Evolutionary conservation across 1,139 yeast genomes (phyloP).

Genomic region (Nakaseomyces sp.): DNA sequence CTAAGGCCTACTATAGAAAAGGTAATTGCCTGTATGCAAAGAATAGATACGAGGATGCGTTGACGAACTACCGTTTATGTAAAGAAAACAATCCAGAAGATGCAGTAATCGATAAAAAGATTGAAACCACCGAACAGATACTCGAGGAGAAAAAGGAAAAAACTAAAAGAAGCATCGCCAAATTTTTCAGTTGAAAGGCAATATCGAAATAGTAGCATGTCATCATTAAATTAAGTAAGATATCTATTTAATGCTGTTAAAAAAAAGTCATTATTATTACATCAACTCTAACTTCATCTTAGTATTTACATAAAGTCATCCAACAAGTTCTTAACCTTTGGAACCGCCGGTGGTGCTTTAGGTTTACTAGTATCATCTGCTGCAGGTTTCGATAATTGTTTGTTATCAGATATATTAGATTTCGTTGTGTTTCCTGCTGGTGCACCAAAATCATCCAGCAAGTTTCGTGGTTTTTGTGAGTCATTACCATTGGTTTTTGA

Average conservation of each 20-base stretch:
- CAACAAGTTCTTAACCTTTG: conserved; percentile 7
- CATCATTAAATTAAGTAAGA: conserved; percentile 2
- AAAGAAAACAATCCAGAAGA: conserved; percentile 42
- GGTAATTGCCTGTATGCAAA: conserved; percentile 43
- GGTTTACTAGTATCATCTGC: background rate
- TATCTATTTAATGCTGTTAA: conserved; percentile 2
- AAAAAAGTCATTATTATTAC: conserved; percentile 2
- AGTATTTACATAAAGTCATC: conserved; percentile 8
- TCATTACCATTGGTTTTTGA: background rate
- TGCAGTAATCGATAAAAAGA: conserved; percentile 39
- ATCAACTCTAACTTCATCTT: background rate
- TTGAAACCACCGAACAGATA: conserved; percentile 35
- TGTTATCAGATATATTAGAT: background rate
- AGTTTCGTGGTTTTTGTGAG: background rate
- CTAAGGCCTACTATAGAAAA: conserved; percentile 55
- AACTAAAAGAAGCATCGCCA: conserved; percentile 48
- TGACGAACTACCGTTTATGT: conserved; percentile 41
- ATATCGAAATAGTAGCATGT: background rate
- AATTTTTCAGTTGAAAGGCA: conserved; percentile 39
- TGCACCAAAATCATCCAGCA: background rate
- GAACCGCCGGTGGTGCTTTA: background rate
- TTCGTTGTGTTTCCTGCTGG: background rate
- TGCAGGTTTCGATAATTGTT: background rate
- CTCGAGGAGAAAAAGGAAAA: conserved; percentile 39
- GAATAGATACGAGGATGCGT: conserved; percentile 44